These are phyloP conservation scores for Zygnema cylindricum DNA, from an alignment of 139 green algal species.

Conservation along the genomic window DNA sequence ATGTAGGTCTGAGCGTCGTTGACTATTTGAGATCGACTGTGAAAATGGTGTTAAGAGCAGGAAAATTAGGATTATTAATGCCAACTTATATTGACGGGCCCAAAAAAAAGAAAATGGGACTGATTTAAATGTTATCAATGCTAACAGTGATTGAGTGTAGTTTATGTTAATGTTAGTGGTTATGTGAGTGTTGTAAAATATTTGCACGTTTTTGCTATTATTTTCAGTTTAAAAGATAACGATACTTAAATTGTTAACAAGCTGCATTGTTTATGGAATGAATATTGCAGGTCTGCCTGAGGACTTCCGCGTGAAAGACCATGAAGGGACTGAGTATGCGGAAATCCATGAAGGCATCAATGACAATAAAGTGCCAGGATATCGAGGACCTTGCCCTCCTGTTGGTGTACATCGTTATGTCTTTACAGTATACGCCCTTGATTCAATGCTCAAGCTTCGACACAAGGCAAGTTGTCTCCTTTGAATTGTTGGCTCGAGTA, in stretches of 20 bases:
- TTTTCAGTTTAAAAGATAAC: not conserved
- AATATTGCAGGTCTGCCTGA: conserved; percentile 23
- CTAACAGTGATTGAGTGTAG: too few relatives aligned
- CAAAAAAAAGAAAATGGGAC: too few relatives aligned
- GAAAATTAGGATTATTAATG: too few relatives aligned
- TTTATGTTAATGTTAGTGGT: too few relatives aligned
- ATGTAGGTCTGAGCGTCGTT: too few relatives aligned
- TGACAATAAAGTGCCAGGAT: conserved; percentile 54
- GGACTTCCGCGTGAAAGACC: conserved; percentile 1
- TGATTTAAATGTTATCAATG: too few relatives aligned
- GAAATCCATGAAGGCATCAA: conserved; percentile 22
- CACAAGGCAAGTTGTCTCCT: conserved; percentile 4
- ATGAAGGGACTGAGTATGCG: conserved; percentile 1
- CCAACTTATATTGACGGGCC: too few relatives aligned
- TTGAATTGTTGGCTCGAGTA: too few relatives aligned
- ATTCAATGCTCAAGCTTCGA: conserved; percentile 25
- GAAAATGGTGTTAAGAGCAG: too few relatives aligned
- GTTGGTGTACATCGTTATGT: conserved; percentile 35
- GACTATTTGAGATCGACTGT: too few relatives aligned
- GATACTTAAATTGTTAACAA: not conserved
- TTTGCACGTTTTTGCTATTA: not conserved
- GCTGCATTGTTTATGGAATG: not conserved
- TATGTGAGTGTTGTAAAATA: not conserved
- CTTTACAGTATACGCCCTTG: conserved; percentile 47
- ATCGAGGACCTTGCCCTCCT: conserved; percentile 37